Evolutionary conservation across 768 basidiomycete genomes (phyloP).

Genomic region (Pluteus cervinus): DNA sequence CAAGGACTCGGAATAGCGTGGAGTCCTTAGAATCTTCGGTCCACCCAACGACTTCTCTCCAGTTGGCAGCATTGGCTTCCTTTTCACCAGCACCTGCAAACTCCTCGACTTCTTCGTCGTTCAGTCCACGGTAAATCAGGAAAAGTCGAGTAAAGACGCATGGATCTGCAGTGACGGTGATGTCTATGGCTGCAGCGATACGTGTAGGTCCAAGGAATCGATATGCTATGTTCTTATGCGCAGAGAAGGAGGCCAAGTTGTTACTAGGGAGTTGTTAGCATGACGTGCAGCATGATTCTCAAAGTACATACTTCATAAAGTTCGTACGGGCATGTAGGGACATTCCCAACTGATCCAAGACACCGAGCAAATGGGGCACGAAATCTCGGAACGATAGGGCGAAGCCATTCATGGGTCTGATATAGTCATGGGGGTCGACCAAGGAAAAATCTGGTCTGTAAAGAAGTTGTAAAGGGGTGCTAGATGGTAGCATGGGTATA

Average conservation of each 20-base stretch:
- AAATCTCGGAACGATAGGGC: slow-evolving; percentile 82
- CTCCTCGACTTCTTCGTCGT: slow-evolving; percentile 70
- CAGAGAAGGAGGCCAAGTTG: slow-evolving; percentile 67
- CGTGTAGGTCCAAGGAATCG: slow-evolving; percentile 77
- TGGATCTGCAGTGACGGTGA: slow-evolving; percentile 74
- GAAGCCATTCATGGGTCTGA: slow-evolving; percentile 77
- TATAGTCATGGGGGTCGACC: slow-evolving; percentile 74
- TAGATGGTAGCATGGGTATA: slow-evolving; percentile 7
- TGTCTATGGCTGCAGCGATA: slow-evolving; percentile 83
- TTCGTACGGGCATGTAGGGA: slow-evolving; percentile 76
- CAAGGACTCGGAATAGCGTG: slow-evolving; percentile 69
- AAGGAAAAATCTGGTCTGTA: slow-evolving; percentile 71
- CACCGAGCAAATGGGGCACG: slow-evolving; percentile 71
- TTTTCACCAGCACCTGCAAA: slow-evolving; percentile 82
- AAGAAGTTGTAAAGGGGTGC: slow-evolving; percentile 4
- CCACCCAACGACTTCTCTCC: slow-evolving; percentile 78
- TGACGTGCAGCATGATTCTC: slow-evolving; percentile 1
- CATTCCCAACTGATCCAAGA: slow-evolving; percentile 82
- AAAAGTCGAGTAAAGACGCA: slow-evolving; percentile 82
- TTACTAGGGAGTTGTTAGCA: slow-evolving; percentile 40
- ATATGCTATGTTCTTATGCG: slow-evolving; percentile 84
- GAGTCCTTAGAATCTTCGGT: slow-evolving; percentile 75
- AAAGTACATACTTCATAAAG: slow-evolving; percentile 62
- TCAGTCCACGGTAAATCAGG: slow-evolving; percentile 79
- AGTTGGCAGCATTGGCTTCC: slow-evolving; percentile 76